Evolutionary conservation across 345 rosid genomes (phyloP).

Genomic region (Gossypium ekmanianum): DNA sequence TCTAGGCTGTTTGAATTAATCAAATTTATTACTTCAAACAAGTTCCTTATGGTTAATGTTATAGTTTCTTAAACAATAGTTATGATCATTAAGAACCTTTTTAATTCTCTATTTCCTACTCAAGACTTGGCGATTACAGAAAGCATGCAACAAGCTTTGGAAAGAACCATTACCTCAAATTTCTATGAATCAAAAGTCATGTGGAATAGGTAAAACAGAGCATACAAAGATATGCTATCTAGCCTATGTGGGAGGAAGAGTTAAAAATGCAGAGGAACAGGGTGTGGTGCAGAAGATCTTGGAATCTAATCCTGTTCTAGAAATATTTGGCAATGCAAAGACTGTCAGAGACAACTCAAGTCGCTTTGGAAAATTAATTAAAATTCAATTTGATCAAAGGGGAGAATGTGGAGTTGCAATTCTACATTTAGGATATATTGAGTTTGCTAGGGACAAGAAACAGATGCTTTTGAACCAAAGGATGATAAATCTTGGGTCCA

Average conservation of each 20-base stretch:
- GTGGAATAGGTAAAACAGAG: conserved; percentile 99
- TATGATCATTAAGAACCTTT: conserved; percentile 48
- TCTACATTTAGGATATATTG: conserved; percentile 91
- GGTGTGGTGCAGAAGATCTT: conserved; percentile 94
- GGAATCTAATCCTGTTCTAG: conserved; percentile 99
- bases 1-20: conserved; percentile 56
- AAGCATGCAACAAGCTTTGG: conserved; percentile 72
- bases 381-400: conserved; percentile 75
- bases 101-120: conserved; percentile 49
- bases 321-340: conserved; percentile 99
- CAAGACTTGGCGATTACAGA: conserved; percentile 85
- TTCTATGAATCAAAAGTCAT: too few species aligned
- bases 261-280: conserved; percentile 54
- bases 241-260: conserved; percentile 95
- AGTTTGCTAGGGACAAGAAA: conserved; percentile 77
- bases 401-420: conserved; percentile 96
- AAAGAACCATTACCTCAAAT: conserved; percentile 24
- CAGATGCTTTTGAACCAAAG: conserved; percentile 76
- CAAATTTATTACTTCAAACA: conserved; percentile 62
- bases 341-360: conserved; percentile 96
- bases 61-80: conserved; percentile 62
- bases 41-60: conserved; percentile 59
- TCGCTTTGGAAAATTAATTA: conserved; percentile 98
- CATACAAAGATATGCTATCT: conserved; percentile 92
- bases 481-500: conserved; percentile 78